phyloP scores from a whole-genome alignment of 352 stramenopile species.

The Pythium rhizo-oryzae region DNA sequence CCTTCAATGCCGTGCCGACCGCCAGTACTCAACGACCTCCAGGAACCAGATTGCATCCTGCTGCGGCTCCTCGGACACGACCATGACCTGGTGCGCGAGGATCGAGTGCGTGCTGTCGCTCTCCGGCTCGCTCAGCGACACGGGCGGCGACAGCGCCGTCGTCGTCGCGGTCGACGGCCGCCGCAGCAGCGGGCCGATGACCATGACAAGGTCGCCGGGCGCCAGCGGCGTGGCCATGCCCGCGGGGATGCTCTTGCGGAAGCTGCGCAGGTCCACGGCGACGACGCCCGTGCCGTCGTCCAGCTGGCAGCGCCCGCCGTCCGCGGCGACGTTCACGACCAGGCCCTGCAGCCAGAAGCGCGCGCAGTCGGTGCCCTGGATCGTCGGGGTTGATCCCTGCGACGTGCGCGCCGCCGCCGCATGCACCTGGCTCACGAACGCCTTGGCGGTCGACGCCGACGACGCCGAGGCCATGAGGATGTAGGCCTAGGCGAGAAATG shows the following conservation, averaged over 20 bases:
- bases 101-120: conserved; percentile 8
- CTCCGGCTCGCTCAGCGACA: conserved; percentile 18
- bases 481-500: too few species aligned
- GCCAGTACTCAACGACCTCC: conserved; percentile 30
- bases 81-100: conserved; percentile 28
- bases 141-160: conserved; percentile 5
- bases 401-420: conserved; percentile 38
- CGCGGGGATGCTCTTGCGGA: conserved; percentile 62
- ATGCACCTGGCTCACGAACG: conserved; percentile 62
- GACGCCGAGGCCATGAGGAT: not conserved
- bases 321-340: conserved; percentile 41
- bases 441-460: conserved; percentile 46
- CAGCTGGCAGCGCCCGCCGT: conserved; percentile 47
- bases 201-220: conserved; percentile 74
- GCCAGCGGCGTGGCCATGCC: conserved; percentile 42
- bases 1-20: not conserved
- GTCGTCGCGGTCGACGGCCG: conserved; percentile 1
- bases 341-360: conserved; percentile 85
- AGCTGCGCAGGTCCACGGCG: conserved; percentile 57
- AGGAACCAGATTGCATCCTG: conserved; percentile 30
- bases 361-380: conserved; percentile 62
- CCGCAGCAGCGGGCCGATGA: conserved; percentile 65
- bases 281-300: conserved; percentile 76
- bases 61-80: conserved; percentile 15
- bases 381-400: conserved; percentile 42